Percentiles rank a stretch among this genome's conserved stretches.
Conservation (phyloP, 306 rosid species). For the Hippophae tibetana region DNA sequence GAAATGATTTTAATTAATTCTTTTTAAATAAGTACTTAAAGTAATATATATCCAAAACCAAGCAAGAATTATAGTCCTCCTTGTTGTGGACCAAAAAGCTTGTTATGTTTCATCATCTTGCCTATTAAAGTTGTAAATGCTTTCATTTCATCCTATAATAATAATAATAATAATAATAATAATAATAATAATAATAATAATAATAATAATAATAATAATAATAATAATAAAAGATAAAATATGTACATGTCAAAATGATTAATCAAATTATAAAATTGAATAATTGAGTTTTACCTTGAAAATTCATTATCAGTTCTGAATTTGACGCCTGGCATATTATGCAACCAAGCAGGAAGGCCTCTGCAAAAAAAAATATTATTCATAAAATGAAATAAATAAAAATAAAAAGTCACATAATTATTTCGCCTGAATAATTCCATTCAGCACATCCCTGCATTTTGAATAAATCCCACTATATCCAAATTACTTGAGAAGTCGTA, state of each 20-base stretch:
- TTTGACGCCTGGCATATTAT: constrained; percentile 23
- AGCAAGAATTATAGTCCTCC: constrained; percentile 34
- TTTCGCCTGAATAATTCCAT: constrained; percentile 23
- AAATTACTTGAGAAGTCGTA: constrained; percentile 31
- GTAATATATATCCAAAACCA: constrained; percentile 9
- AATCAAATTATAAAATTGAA: no score
- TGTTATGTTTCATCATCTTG: constrained; percentile 16
- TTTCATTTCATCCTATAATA: constrained; percentile 18
- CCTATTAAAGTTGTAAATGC: constrained; percentile 20
- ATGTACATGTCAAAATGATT: no score
- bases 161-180: neutral
- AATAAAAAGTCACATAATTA: neutral
- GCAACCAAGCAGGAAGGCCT: constrained; percentile 48
- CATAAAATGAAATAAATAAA: neutral
- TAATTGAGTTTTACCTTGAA: constrained; percentile 17
- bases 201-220: neutral
- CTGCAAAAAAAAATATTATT: neutral
- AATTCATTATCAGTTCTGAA: constrained; percentile 26
- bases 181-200: neutral
- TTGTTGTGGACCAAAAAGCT: constrained; percentile 35
- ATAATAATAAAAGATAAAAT: neutral
- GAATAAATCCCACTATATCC: constrained; percentile 26
- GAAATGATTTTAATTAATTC: neutral
- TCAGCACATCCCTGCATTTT: constrained; percentile 25
- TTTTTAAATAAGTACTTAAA: neutral